These are phyloP conservation scores for Jatropha multifida DNA, from an alignment of 441 rosid species.

Conservation along the genomic window DNA sequence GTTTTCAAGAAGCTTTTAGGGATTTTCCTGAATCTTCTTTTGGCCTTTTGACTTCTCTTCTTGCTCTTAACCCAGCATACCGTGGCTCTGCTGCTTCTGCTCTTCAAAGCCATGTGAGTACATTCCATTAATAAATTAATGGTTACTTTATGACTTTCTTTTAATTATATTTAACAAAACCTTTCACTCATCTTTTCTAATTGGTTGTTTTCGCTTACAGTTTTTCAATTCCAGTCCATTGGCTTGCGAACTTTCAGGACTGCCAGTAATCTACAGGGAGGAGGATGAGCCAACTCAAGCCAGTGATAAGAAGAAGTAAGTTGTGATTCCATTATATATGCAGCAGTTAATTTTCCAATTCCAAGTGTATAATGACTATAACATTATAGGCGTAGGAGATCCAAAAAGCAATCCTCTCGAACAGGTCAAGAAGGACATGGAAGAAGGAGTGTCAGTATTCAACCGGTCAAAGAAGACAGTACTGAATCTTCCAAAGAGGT, in stretches of 20 bases:
- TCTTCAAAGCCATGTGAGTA: conserved; percentile 57
- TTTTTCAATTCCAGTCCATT: conserved; percentile 60
- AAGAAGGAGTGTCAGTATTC: conserved; percentile 18
- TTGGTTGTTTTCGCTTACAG: conserved; percentile 28
- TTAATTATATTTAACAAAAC: too few species aligned
- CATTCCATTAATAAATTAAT: background rate
- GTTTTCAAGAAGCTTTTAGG: conserved; percentile 58
- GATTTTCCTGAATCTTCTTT: conserved; percentile 58
- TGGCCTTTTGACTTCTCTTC: conserved; percentile 52
- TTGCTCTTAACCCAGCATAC: conserved; percentile 61
- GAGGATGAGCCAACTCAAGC: conserved; percentile 35
- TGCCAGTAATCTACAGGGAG: conserved; percentile 41
- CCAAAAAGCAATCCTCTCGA: conserved; percentile 30
- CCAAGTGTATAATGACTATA: too few species aligned
- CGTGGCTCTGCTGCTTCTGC: conserved; percentile 84
- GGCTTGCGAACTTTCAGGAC: conserved; percentile 50
- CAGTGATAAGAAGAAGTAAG: conserved; percentile 39
- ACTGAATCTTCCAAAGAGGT: conserved; percentile 51
- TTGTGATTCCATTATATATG: background rate
- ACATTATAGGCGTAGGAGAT: conserved; percentile 32
- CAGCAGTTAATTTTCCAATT: too few species aligned
- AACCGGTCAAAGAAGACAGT: conserved; percentile 24
- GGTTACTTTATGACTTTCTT: background rate
- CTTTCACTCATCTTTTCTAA: background rate
- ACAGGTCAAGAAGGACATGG: conserved; percentile 24